A percentile compares a stretch with the other conserved stretches of the same genome.
These are phyloP conservation scores for Penicillium soppii DNA, from an alignment of 495 filamentous ascomycete species.

Conservation along the genomic window DNA sequence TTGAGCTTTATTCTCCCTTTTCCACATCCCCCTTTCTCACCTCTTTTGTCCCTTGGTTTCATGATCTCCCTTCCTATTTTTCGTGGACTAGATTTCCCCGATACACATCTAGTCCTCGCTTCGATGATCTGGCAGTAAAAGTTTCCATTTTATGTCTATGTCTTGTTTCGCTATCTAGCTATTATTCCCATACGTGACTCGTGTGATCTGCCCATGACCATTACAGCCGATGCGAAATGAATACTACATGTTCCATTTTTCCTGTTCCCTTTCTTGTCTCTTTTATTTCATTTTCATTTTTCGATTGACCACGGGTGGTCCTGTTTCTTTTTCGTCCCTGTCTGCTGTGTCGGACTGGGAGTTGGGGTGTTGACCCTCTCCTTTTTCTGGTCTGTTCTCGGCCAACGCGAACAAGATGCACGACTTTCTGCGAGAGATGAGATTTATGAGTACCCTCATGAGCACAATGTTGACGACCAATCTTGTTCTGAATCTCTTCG, in stretches of 20 bases:
- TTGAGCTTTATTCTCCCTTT: slow-evolving; percentile 14
- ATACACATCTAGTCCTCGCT: slow-evolving; percentile 39
- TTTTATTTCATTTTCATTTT: background rate
- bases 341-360: slow-evolving; percentile 22
- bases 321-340: slow-evolving; percentile 15
- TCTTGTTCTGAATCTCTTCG: slow-evolving; percentile 6
- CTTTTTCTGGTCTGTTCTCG: slow-evolving; percentile 6
- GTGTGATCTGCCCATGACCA: slow-evolving; percentile 41
- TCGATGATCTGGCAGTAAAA: slow-evolving; percentile 46
- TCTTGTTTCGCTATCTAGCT: slow-evolving; percentile 34
- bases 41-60: slow-evolving; percentile 18
- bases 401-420: slow-evolving; percentile 16
- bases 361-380: slow-evolving; percentile 23
- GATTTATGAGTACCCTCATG: slow-evolving; percentile 10
- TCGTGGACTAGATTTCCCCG: slow-evolving; percentile 31
- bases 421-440: slow-evolving; percentile 16
- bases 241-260: slow-evolving; percentile 25
- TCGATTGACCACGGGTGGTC: slow-evolving; percentile 9
- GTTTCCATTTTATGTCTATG: slow-evolving; percentile 36
- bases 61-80: slow-evolving; percentile 27
- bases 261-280: slow-evolving; percentile 10
- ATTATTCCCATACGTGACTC: slow-evolving; percentile 41
- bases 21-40: slow-evolving; percentile 16
- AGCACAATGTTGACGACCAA: slow-evolving; percentile 16
- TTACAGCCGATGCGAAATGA: slow-evolving; percentile 42